phyloP scores from a whole-genome alignment of 306 rosid species.

The Phaseolus lunatus region DNA sequence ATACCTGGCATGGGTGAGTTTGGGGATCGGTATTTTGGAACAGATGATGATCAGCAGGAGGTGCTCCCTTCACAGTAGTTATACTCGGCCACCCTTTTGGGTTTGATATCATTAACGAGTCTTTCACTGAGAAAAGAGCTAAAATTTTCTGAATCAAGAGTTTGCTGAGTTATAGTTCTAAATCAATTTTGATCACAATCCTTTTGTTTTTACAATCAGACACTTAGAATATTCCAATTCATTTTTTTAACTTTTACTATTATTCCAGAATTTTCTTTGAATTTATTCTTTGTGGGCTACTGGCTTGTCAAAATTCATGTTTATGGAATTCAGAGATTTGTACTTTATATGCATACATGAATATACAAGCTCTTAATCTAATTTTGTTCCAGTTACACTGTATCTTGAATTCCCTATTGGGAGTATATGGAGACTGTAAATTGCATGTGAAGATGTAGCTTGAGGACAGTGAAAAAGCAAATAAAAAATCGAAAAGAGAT shows the following conservation, averaged over 20 bases:
- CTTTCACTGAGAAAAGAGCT: conserved; percentile 21
- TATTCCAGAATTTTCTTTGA: conserved; percentile 21
- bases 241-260: conserved; percentile 37
- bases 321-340: conserved; percentile 3
- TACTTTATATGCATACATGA: conserved; percentile 36
- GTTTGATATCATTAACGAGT: conserved; percentile 42
- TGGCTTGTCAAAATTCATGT: conserved; percentile 32
- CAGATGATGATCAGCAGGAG: conserved; percentile 75
- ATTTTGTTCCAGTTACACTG: neutral
- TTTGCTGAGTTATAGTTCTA: conserved; percentile 44
- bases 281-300: conserved; percentile 23
- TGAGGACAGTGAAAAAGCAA: conserved; percentile 9
- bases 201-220: conserved; percentile 29
- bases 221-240: conserved; percentile 35
- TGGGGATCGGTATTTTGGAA: conserved; percentile 98
- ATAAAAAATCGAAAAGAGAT: neutral
- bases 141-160: conserved; percentile 43
- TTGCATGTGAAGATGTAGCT: conserved; percentile 27
- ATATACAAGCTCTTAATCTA: conserved; percentile 3
- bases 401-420: neutral
- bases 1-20: conserved; percentile 99
- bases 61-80: conserved; percentile 55
- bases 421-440: neutral
- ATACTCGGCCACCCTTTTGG: conserved; percentile 37
- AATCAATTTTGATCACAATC: conserved; percentile 51